A percentile compares a stretch with the other conserved stretches of the same genome.
Conservation (phyloP, 805 yeast species). For the Wickerhamomyces ciferrii region DNA sequence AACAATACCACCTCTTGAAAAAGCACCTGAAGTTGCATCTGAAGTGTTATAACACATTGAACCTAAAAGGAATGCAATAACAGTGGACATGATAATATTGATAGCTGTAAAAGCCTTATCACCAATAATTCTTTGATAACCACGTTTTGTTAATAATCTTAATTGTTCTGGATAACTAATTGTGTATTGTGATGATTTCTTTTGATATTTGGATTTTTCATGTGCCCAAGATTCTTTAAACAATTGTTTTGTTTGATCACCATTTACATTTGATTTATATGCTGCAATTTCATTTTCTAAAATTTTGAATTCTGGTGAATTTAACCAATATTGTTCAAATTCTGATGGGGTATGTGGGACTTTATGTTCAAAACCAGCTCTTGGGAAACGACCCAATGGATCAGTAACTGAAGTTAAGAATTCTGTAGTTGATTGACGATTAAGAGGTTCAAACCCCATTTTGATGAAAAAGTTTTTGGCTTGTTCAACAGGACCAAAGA, state of each 20-base stretch:
- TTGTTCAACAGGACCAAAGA: slow-evolving; percentile 48
- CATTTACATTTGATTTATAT: slow-evolving; percentile 25
- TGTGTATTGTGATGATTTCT: slow-evolving; percentile 35
- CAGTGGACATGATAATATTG: slow-evolving; percentile 23
- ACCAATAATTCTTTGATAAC: slow-evolving; percentile 50
- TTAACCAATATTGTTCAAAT: slow-evolving; percentile 54
- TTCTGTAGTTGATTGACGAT: slow-evolving; percentile 68
- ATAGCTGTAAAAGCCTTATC: slow-evolving; percentile 45
- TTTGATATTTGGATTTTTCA: slow-evolving; percentile 26
- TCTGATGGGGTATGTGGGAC: slow-evolving; percentile 62
- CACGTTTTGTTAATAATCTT: slow-evolving; percentile 41
- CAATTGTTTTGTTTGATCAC: slow-evolving; percentile 27
- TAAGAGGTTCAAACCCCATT: slow-evolving; percentile 62
- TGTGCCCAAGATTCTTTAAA: slow-evolving; percentile 25
- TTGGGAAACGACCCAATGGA: slow-evolving; percentile 51
- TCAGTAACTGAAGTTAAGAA: slow-evolving; percentile 69
- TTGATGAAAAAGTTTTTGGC: slow-evolving; percentile 55
- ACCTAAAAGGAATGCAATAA: slow-evolving; percentile 54
- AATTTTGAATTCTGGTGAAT: slow-evolving; percentile 35
- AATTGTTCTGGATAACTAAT: slow-evolving; percentile 39
- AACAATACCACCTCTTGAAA: slow-evolving; percentile 57
- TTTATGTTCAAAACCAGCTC: slow-evolving; percentile 40
- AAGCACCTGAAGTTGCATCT: slow-evolving; percentile 47
- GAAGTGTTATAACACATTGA: slow-evolving; percentile 55
- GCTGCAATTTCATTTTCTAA: slow-evolving; percentile 41